phyloP scores from a whole-genome alignment of 768 basidiomycete genomes.

The Xerocomus spinulosus region DNA sequence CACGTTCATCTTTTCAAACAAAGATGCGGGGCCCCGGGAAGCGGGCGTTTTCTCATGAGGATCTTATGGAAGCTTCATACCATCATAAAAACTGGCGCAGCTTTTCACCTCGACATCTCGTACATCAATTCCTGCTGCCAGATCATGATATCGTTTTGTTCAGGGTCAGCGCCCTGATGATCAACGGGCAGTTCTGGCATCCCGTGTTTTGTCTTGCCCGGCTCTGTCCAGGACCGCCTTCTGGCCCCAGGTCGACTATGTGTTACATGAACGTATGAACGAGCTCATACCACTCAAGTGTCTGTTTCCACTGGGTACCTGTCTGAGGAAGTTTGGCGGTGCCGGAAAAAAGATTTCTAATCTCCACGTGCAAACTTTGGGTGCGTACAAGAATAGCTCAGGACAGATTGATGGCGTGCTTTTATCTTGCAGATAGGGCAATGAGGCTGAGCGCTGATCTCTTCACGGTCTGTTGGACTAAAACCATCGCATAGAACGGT shows the following conservation, averaged over 20 bases:
- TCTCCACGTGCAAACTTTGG: neutral
- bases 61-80: no score
- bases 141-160: neutral
- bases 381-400: neutral
- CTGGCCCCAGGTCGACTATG: neutral
- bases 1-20: no score
- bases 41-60: neutral
- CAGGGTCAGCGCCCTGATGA: neutral
- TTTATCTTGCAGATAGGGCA: no score
- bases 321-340: neutral
- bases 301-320: neutral
- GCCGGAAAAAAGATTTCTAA: neutral
- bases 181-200: neutral
- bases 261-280: conserved; percentile 7
- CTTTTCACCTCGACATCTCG: neutral
- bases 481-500: no score
- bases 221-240: neutral
- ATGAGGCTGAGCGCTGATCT: no score
- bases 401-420: no score
- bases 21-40: neutral
- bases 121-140: neutral
- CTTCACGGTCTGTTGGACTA: no score
- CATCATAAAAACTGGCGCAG: neutral
- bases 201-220: neutral
- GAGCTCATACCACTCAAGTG: neutral